Conservation (phyloP, 352 stramenopile species). For the Globisporangium acanthophoron region DNA sequence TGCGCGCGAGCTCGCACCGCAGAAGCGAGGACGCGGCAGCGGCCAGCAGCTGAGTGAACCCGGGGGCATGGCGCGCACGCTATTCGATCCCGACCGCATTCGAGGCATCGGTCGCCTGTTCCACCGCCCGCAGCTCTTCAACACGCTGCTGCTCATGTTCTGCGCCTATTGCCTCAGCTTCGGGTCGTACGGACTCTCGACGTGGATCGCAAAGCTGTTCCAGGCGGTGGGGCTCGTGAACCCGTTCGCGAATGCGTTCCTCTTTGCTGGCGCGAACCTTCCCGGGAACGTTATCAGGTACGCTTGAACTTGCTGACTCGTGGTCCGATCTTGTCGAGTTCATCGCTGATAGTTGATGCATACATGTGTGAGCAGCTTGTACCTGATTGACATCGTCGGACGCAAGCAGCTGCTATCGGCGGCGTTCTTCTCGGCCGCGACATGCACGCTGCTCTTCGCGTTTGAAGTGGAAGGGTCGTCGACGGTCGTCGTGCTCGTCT, state of each 20-base stretch:
- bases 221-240: conserved; percentile 80
- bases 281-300: conserved; percentile 88
- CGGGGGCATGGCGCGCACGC: conserved; percentile 48
- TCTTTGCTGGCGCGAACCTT: conserved; percentile 89
- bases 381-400: conserved; percentile 69
- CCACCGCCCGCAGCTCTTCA: conserved; percentile 24
- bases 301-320: background rate
- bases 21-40: background rate
- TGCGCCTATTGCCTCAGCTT: conserved; percentile 77
- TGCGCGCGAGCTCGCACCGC: background rate
- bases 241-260: conserved; percentile 89
- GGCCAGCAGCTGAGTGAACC: conserved; percentile 12
- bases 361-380: conserved; percentile 27
- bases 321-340: background rate
- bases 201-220: conserved; percentile 94
- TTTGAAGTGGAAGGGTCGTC: conserved; percentile 62
- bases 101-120: conserved; percentile 46
- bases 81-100: conserved; percentile 64
- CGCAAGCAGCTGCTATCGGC: conserved; percentile 58
- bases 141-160: conserved; percentile 63
- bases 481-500: conserved; percentile 77
- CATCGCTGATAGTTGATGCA: background rate
- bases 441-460: conserved; percentile 73
- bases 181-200: conserved; percentile 90
- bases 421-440: conserved; percentile 60